A percentile compares a stretch with the other conserved stretches of the same genome.
Conservation (phyloP, 1,139 yeast genomes). For the Yamadazyma jaroonii region DNA sequence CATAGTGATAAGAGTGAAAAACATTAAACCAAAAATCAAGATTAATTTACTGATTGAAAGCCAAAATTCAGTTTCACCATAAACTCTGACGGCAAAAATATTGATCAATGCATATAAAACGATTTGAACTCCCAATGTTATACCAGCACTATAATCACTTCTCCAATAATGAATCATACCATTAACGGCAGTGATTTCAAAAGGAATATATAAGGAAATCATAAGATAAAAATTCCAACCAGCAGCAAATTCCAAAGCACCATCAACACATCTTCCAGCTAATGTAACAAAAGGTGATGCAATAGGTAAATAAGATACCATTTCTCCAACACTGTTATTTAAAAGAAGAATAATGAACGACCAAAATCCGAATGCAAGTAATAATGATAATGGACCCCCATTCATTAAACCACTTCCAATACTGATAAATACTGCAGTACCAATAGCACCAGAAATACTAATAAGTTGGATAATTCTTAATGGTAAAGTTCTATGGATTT, state of each 20-base stretch:
- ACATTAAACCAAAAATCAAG: slow-evolving; percentile 63
- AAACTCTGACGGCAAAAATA: slow-evolving; percentile 65
- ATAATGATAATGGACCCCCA: slow-evolving; percentile 47
- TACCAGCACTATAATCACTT: slow-evolving; percentile 65
- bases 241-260: slow-evolving; percentile 74
- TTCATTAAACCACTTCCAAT: slow-evolving; percentile 37
- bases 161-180: slow-evolving; percentile 77
- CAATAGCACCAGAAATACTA: slow-evolving; percentile 30
- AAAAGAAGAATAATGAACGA: slow-evolving; percentile 52
- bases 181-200: slow-evolving; percentile 83
- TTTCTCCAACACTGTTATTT: slow-evolving; percentile 73
- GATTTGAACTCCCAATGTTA: slow-evolving; percentile 60
- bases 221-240: slow-evolving; percentile 77
- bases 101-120: slow-evolving; percentile 61
- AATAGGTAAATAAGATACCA: slow-evolving; percentile 68
- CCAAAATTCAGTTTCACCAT: slow-evolving; percentile 84
- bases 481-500: slow-evolving; percentile 5
- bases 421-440: slow-evolving; percentile 31
- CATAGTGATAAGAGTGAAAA: slow-evolving; percentile 78
- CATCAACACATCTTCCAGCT: slow-evolving; percentile 55
- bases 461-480: slow-evolving; percentile 5
- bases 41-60: slow-evolving; percentile 67
- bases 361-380: slow-evolving; percentile 42
- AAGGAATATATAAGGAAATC: slow-evolving; percentile 72
- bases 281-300: slow-evolving; percentile 56